Percentiles rank a stretch among this genome's conserved stretches.
These are phyloP conservation scores for Sporothrix variecibatus DNA, from an alignment of 2,329 filamentous ascomycete species.

Conservation along the genomic window DNA sequence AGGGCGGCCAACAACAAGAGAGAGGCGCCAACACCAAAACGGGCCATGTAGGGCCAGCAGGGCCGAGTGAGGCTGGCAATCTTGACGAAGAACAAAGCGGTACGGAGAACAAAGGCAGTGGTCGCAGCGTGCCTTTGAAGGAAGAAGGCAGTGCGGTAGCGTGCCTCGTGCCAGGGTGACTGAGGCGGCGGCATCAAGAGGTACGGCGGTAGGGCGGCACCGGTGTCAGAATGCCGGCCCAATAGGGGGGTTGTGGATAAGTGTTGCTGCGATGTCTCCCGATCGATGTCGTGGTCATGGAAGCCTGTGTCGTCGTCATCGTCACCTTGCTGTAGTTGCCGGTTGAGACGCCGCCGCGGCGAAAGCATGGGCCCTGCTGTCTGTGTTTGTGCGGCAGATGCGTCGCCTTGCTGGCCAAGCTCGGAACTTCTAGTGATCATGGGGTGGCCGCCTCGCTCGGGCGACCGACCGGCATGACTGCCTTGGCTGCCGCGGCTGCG, in stretches of 20 bases:
- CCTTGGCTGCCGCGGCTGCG: slow-evolving; percentile 43
- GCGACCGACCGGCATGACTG: slow-evolving; percentile 31
- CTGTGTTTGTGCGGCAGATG: background rate
- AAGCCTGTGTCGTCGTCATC: background rate
- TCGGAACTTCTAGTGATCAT: slow-evolving; percentile 27
- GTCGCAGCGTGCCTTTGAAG: slow-evolving; percentile 37
- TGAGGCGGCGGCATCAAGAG: slow-evolving; percentile 55
- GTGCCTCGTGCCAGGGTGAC: slow-evolving; percentile 39
- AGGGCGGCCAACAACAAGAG: slow-evolving; percentile 68
- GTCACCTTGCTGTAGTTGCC: slow-evolving; percentile 10
- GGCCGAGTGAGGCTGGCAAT: slow-evolving; percentile 63
- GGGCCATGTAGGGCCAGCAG: slow-evolving; percentile 73
- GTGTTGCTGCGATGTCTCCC: background rate
- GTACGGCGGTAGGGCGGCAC: slow-evolving; percentile 33
- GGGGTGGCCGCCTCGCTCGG: slow-evolving; percentile 34
- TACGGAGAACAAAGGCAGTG: slow-evolving; percentile 48
- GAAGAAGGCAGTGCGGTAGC: slow-evolving; percentile 40
- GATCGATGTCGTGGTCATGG: background rate
- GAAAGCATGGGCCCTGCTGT: background rate
- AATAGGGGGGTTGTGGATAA: background rate
- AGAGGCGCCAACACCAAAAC: slow-evolving; percentile 64
- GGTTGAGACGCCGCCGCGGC: background rate
- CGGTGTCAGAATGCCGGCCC: background rate
- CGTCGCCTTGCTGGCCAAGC: slow-evolving; percentile 9
- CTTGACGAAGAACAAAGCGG: slow-evolving; percentile 69